Evolutionary conservation across 345 rosid genomes (phyloP), one percentile per base, ranked within the genome.

Genomic region (Bruguiera sexangula): DNA sequence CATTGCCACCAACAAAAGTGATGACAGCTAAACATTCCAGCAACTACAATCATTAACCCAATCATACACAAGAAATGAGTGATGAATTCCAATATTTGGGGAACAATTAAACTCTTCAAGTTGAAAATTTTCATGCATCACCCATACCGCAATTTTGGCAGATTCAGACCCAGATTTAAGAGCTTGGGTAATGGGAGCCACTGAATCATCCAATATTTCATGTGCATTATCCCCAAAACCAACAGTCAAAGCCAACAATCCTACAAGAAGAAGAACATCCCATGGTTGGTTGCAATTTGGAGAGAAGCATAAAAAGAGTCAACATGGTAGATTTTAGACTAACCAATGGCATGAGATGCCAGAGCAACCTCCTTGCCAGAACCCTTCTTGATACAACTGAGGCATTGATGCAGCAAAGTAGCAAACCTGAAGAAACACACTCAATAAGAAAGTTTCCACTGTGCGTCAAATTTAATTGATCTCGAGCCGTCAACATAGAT

Each of bases 1-100:
- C 85, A 78, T 70, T 76, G 37, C 85, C 96, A 55, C 98, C 91
- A 72, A 88, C 89, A 78, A 92, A 95, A 24, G 94, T 92, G 75
- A 85, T 69, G 59, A 95, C 50, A 22, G 99, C 98, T 83, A 95
- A 73, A 77, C 97, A 90, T 73, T 92, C 92, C 79, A 92, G 56
- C 56, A 92, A 73, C 97, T 95, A 58, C 52, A 78, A 55, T 61
- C 64, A 65, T 43, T 4, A 36, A 51, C 29, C 26, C 55, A 22
- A 19, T 8, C 21, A 9, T 24, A 30, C 18, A 60, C 21, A 11
- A 62, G 22, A 64, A 21, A 24, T 9, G 32, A 55, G 36, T 5
- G 5, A 55, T 29, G 39, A 34, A 11, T 19, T 2, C 8, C 34
- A 31, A 36, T 21, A 19, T 24, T 30, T 69, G 24, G 43, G 52